These are phyloP conservation scores for Ambrosia artemisiifolia DNA, from an alignment of 129 eudicot species.

Conservation along the genomic window DNA sequence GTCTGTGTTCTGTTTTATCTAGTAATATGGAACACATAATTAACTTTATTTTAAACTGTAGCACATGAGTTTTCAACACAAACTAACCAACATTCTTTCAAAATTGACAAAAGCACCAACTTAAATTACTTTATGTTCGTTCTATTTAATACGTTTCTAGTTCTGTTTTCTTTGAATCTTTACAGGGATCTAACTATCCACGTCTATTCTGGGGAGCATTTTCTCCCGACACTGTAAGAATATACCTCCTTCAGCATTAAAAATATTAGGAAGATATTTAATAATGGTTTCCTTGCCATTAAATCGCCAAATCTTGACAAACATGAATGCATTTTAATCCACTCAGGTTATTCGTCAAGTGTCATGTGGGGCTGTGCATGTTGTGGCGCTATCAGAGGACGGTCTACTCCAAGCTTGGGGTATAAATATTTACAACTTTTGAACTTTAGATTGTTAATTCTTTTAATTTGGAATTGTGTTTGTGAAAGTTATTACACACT, in stretches of 20 bases:
- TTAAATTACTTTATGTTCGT: neutral
- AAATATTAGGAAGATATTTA: neutral
- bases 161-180: constrained; percentile 16
- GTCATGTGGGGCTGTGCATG: constrained; percentile 95
- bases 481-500: constrained; percentile 34
- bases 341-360: constrained; percentile 79
- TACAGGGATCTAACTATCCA: constrained; percentile 79
- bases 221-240: constrained; percentile 74
- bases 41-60: neutral
- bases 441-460: neutral
- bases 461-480: neutral
- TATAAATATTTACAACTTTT: constrained; percentile 29
- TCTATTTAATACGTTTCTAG: neutral
- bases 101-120: neutral
- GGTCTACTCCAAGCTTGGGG: constrained; percentile 99
- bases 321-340: constrained; percentile 1
- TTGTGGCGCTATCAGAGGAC: constrained; percentile 83
- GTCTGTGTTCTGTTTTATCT: constrained; percentile 29
- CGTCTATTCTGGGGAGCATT: constrained; percentile 94
- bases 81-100: neutral
- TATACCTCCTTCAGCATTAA: neutral
- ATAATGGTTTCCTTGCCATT: neutral
- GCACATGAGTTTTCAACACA: neutral
- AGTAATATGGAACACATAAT: neutral
- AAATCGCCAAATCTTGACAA: constrained; percentile 8